Evolutionary conservation across 192 early-diverging fungal species (phyloP).

Genomic region (Coemansia sp.): DNA sequence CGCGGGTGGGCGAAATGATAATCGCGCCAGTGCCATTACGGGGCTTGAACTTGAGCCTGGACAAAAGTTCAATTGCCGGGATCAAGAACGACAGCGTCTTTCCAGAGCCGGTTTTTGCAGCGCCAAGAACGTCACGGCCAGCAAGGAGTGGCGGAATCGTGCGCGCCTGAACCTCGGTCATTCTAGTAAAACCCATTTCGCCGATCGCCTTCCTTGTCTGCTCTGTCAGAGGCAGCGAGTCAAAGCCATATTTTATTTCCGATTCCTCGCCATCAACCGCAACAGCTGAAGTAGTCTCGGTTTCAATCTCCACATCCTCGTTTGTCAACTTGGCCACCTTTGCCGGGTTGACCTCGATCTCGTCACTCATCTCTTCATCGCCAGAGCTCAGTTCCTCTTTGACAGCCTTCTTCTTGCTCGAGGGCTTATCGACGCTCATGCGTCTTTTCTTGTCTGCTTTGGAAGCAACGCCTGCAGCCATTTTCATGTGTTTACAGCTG

Average conservation of each 20-base stretch:
- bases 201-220: slow-evolving; percentile 79
- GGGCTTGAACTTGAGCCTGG: slow-evolving; percentile 92
- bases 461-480: slow-evolving; percentile 10
- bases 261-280: not conserved
- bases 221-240: slow-evolving; percentile 76
- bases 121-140: slow-evolving; percentile 95
- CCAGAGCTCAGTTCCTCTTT: slow-evolving; percentile 6
- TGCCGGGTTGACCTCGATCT: not conserved
- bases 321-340: slow-evolving; percentile 13
- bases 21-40: slow-evolving; percentile 95
- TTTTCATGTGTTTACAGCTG: not conserved
- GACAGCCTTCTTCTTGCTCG: slow-evolving; percentile 4
- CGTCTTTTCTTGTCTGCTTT: slow-evolving; percentile 19
- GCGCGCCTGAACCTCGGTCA: slow-evolving; percentile 98
- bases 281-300: not conserved
- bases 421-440: slow-evolving; percentile 6
- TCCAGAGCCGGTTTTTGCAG: slow-evolving; percentile 97
- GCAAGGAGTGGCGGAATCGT: slow-evolving; percentile 94
- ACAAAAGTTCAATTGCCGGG: slow-evolving; percentile 90
- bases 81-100: slow-evolving; percentile 97
- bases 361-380: slow-evolving; percentile 15
- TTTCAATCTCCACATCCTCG: slow-evolving; percentile 9
- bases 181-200: slow-evolving; percentile 89
- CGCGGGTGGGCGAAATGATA: slow-evolving; percentile 96
- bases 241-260: slow-evolving; percentile 64